Percentiles rank a stretch among this genome's conserved stretches.
Evolutionary conservation across 371 early-diverging fungal species (phyloP).

Genomic region (Parasitella parasitica): DNA sequence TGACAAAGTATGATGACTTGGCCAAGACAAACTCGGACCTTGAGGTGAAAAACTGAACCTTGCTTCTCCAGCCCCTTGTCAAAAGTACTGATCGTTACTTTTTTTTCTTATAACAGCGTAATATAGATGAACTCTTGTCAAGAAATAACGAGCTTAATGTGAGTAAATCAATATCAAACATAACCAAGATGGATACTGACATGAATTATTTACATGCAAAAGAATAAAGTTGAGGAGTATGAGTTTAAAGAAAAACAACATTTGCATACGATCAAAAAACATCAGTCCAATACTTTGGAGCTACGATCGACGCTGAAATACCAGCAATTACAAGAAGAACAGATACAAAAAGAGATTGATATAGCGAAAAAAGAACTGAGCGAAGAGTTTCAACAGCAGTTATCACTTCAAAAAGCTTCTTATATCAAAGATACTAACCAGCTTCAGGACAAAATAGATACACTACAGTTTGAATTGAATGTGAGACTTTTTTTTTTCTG

Average conservation of each 20-base stretch:
- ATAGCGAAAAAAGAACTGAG: neutral
- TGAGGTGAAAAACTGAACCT: neutral
- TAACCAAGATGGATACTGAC: neutral
- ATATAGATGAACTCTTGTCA: neutral
- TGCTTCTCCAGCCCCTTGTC: neutral
- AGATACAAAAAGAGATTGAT: neutral
- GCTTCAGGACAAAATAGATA: neutral
- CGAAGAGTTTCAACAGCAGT: neutral
- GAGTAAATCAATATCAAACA: neutral
- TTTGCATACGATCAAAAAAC: neutral
- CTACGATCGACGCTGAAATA: neutral
- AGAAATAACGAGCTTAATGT: neutral
- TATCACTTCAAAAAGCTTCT: neutral
- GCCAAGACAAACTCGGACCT: neutral
- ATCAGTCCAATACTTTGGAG: neutral
- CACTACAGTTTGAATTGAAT: neutral
- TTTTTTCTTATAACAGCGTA: neutral
- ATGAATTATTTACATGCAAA: neutral
- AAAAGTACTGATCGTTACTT: neutral
- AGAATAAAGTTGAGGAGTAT: neutral
- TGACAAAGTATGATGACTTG: neutral
- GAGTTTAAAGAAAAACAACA: neutral
- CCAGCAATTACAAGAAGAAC: neutral
- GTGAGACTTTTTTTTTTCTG: neutral
- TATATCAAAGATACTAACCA: neutral